Percentiles rank a stretch among this genome's conserved stretches.
phyloP scores from a whole-genome alignment of 805 yeast genomes.

The Starmerella floris region DNA sequence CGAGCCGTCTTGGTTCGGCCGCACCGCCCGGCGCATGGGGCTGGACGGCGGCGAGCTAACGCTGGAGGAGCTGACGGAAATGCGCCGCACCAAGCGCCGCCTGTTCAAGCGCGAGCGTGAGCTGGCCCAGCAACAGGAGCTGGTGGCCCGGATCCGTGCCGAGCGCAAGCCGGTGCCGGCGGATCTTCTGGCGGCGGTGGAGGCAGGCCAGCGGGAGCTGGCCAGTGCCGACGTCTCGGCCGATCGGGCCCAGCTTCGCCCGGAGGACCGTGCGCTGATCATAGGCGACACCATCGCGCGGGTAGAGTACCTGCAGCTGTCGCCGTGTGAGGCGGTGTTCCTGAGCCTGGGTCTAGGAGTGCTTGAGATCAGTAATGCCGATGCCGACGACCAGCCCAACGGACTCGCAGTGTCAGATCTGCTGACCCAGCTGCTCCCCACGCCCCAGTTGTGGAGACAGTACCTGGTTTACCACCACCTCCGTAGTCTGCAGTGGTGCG shows the following conservation, averaged over 20 bases:
- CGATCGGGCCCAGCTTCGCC: conserved; percentile 16
- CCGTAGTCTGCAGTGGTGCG: conserved; percentile 89
- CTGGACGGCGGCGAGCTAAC: conserved; percentile 30
- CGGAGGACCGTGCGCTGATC: conserved; percentile 20
- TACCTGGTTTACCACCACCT: conserved; percentile 77
- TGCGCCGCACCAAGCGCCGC: conserved; percentile 57
- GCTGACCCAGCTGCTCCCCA: background rate
- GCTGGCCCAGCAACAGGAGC: conserved; percentile 38
- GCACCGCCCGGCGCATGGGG: conserved; percentile 47
- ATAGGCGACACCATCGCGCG: conserved; percentile 21
- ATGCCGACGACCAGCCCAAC: too few relatives aligned
- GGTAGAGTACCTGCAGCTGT: conserved; percentile 44
- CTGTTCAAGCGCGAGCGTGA: conserved; percentile 60
- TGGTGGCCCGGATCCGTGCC: conserved; percentile 28
- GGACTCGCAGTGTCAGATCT: conserved; percentile 1
- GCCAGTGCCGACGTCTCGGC: background rate
- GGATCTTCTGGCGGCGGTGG: conserved; percentile 2
- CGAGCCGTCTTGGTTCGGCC: conserved; percentile 79
- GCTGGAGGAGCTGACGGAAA: conserved; percentile 62
- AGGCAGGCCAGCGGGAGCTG: background rate
- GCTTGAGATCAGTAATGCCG: conserved; percentile 27
- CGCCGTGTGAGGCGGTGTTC: conserved; percentile 65
- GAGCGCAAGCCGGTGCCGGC: conserved; percentile 8
- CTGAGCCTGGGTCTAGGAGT: conserved; percentile 45
- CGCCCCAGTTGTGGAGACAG: conserved; percentile 28